Conservation (phyloP, 2,329 filamentous ascomycete genomes). For the Cladosporium velox region DNA sequence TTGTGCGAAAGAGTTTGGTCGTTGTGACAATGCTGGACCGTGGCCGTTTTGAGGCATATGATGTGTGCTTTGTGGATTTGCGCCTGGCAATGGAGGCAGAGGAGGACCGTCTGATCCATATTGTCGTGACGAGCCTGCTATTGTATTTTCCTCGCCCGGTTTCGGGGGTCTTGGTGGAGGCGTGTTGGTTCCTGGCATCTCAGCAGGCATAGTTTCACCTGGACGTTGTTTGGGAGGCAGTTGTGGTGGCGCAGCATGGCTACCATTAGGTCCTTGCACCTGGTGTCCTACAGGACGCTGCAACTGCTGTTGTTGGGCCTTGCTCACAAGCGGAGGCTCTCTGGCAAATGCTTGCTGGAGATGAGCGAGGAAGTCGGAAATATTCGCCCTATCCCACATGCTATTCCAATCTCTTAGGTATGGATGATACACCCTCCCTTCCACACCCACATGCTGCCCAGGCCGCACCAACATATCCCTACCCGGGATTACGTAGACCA, state of each 20-base stretch:
- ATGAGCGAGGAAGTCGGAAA: slow-evolving; percentile 79
- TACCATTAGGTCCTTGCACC: slow-evolving; percentile 54
- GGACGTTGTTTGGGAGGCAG: slow-evolving; percentile 40
- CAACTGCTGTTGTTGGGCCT: slow-evolving; percentile 55
- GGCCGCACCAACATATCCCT: slow-evolving; percentile 86
- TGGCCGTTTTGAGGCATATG: background rate
- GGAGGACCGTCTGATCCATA: slow-evolving; percentile 35
- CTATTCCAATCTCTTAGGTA: slow-evolving; percentile 88
- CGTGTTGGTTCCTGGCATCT: slow-evolving; percentile 25
- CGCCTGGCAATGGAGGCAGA: slow-evolving; percentile 38
- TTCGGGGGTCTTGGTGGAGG: slow-evolving; percentile 59
- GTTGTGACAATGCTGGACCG: background rate
- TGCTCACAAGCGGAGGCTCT: slow-evolving; percentile 86
- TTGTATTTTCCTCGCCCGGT: slow-evolving; percentile 39
- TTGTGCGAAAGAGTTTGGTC: background rate
- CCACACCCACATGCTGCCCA: slow-evolving; percentile 91
- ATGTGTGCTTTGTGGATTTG: slow-evolving; percentile 17
- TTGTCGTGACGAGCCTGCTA: slow-evolving; percentile 23
- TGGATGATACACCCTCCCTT: slow-evolving; percentile 92
- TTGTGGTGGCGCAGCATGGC: slow-evolving; percentile 33
- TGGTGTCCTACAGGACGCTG: slow-evolving; percentile 67
- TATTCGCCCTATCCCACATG: slow-evolving; percentile 80
- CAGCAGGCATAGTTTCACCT: slow-evolving; percentile 20
- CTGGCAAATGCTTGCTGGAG: slow-evolving; percentile 87
- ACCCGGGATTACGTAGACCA: slow-evolving; percentile 86